Evolutionary conservation across 2,329 filamentous ascomycete genomes (phyloP).

Genomic region (Aspergillus pseudonomiae): DNA sequence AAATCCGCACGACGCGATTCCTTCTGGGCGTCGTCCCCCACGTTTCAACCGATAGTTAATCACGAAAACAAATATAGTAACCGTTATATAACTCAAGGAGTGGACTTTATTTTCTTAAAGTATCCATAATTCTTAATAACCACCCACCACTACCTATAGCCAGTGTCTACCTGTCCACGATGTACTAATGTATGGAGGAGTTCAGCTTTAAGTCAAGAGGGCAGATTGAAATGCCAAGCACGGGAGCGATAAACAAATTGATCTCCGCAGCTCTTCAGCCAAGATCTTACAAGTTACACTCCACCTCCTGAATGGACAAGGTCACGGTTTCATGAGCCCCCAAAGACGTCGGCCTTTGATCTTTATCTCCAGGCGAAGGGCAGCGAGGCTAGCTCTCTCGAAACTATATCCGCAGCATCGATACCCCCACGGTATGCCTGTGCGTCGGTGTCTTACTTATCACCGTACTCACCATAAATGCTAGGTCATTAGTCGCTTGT

Average conservation of each 20-base stretch:
- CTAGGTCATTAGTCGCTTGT: neutral
- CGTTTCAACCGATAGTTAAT: too few species aligned
- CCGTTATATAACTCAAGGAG: too few species aligned
- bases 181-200: too few species aligned
- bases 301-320: neutral
- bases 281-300: too few species aligned
- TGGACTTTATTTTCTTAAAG: too few species aligned
- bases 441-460: accelerated
- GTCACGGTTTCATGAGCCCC: accelerated
- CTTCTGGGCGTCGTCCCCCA: too few species aligned
- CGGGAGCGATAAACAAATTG: neutral
- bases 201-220: neutral
- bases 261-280: too few species aligned
- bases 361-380: neutral
- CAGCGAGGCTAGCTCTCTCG: accelerated
- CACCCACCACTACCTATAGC: too few species aligned
- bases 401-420: neutral
- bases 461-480: accelerated
- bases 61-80: too few species aligned
- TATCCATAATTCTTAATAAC: too few species aligned
- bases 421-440: neutral
- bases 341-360: neutral
- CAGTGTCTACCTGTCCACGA: too few species aligned
- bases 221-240: neutral
- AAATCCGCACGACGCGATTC: too few species aligned